Conservation (phyloP, 805 yeast species). For the Wickerhamiella qilinensis region DNA sequence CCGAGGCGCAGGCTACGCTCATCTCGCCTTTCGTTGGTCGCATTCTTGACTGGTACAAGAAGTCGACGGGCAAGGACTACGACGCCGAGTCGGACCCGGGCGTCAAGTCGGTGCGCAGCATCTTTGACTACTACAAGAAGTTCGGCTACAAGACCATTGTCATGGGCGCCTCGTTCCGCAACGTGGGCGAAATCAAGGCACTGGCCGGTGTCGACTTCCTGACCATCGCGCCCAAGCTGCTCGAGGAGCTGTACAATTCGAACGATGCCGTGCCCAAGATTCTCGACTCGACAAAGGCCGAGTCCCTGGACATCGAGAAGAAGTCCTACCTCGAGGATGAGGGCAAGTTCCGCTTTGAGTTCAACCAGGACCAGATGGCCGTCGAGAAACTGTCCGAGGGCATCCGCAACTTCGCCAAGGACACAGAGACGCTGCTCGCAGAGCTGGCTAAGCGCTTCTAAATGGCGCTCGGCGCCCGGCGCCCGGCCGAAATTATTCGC, state of each 20-base stretch:
- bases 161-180: conserved; percentile 99
- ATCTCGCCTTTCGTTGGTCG: conserved; percentile 99
- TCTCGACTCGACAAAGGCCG: conserved; percentile 55
- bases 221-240: conserved; percentile 84
- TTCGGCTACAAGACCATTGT: conserved; percentile 92
- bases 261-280: conserved; percentile 63
- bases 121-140: conserved; percentile 97
- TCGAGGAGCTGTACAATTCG: conserved; percentile 76
- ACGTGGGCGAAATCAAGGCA: conserved; percentile 85
- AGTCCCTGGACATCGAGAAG: conserved; percentile 40
- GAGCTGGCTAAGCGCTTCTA: conserved; percentile 11
- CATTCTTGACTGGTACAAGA: conserved; percentile 97
- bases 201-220: conserved; percentile 94
- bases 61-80: conserved; percentile 78
- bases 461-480: too few relatives aligned
- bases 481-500: too few relatives aligned
- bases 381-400: conserved; percentile 96
- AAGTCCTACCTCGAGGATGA: conserved; percentile 74
- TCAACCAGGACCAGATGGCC: conserved; percentile 97
- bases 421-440: conserved; percentile 51
- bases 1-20: conserved; percentile 91
- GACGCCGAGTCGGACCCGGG: conserved; percentile 82
- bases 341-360: conserved; percentile 70
- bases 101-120: conserved; percentile 73
- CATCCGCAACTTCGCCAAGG: conserved; percentile 93